Conservation (phyloP, 768 basidiomycete species). For the Nevesoporus exiguus region DNA sequence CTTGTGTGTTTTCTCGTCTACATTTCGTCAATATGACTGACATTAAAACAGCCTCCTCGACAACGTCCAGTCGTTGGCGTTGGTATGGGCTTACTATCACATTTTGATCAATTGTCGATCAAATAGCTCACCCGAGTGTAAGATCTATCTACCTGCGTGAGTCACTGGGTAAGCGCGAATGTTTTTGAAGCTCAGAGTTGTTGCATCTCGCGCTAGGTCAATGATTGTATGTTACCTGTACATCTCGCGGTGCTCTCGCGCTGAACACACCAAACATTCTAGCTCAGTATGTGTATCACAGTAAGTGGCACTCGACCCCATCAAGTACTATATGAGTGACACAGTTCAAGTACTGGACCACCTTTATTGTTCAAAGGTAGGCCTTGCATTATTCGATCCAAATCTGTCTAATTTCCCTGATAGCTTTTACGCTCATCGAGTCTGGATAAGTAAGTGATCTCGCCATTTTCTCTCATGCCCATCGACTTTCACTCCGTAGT, state of each 20-base stretch:
- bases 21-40: not conserved
- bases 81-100: not conserved
- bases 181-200: not conserved
- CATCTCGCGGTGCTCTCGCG: not conserved
- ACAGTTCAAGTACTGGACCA: slow-evolving; percentile 8
- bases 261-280: not conserved
- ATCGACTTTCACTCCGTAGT: slow-evolving; percentile 20
- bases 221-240: not conserved
- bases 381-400: not conserved
- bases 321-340: not conserved
- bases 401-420: not conserved
- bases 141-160: slow-evolving; percentile 1
- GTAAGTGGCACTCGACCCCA: slow-evolving; percentile 3
- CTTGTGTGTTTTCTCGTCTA: slow-evolving; percentile 4
- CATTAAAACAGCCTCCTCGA: slow-evolving; percentile 6
- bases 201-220: not conserved
- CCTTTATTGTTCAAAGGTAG: too few relatives aligned
- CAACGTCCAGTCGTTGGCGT: not conserved
- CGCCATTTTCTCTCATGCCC: not conserved
- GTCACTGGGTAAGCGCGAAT: not conserved
- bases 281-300: not conserved
- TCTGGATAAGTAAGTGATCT: too few relatives aligned
- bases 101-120: slow-evolving; percentile 11
- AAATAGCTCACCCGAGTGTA: slow-evolving; percentile 1
- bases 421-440: too few relatives aligned